These are phyloP conservation scores for Quercus tomentella DNA, from an alignment of 331 rosid species.

Conservation along the genomic window DNA sequence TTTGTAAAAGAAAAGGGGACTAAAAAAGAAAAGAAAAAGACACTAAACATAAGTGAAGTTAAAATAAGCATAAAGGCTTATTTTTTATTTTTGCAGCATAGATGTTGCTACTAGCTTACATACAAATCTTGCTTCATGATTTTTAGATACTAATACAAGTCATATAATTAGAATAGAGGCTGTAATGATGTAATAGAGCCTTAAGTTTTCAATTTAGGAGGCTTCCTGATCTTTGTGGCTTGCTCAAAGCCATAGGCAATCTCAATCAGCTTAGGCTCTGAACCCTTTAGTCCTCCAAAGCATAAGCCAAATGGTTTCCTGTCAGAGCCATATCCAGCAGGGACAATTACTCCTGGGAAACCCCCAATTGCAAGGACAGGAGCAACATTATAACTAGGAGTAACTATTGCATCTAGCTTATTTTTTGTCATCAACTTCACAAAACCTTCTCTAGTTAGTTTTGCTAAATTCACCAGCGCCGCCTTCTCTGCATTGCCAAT, in stretches of 20 bases:
- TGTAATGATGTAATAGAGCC: background rate
- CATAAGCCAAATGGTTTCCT: conserved; percentile 49
- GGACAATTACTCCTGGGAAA: conserved; percentile 60
- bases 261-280: conserved; percentile 55
- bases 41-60: too few species aligned
- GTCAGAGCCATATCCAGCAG: conserved; percentile 46
- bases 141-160: too few species aligned
- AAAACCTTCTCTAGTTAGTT: conserved; percentile 39
- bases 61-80: too few species aligned
- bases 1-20: too few species aligned
- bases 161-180: too few species aligned
- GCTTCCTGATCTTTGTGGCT: conserved; percentile 54
- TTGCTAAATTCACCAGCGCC: conserved; percentile 28
- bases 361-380: conserved; percentile 54
- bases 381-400: conserved; percentile 12
- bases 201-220: conserved; percentile 39
- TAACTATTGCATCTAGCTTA: conserved; percentile 50
- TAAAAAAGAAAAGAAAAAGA: too few species aligned
- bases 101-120: too few species aligned
- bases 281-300: conserved; percentile 61
- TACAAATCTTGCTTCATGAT: too few species aligned
- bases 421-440: conserved; percentile 42
- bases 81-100: too few species aligned
- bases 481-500: conserved; percentile 30
- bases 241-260: conserved; percentile 69